Evolutionary conservation across 1,139 yeast species (phyloP).

Genomic region (Sugiyamaella grinbergsii): DNA sequence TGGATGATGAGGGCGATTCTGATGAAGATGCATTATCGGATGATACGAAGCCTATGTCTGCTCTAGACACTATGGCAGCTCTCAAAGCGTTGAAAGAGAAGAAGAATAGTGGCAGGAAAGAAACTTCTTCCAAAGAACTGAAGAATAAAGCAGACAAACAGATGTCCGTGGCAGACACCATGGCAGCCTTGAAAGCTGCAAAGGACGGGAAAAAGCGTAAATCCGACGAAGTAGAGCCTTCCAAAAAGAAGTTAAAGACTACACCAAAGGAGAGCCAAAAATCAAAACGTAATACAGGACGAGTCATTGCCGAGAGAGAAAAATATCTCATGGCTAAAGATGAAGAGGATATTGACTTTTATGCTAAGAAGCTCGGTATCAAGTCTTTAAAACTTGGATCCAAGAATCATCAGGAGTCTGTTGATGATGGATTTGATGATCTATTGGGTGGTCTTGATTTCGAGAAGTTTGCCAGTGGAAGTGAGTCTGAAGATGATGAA

Average conservation of each 20-base stretch:
- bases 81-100: conserved; percentile 38
- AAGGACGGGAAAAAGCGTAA: conserved; percentile 21
- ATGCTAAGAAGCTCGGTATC: conserved; percentile 78
- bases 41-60: not conserved
- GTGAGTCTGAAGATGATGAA: conserved; percentile 33
- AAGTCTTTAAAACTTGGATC: conserved; percentile 50
- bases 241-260: conserved; percentile 21
- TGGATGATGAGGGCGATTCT: conserved; percentile 28
- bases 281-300: conserved; percentile 25
- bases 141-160: conserved; percentile 27
- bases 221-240: conserved; percentile 19
- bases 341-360: conserved; percentile 78
- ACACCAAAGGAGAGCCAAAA: conserved; percentile 16
- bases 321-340: conserved; percentile 55
- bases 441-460: conserved; percentile 74
- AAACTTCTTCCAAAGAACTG: not conserved
- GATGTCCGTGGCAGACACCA: conserved; percentile 22
- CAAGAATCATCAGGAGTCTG: conserved; percentile 49
- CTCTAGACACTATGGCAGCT: conserved; percentile 48
- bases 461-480: conserved; percentile 50
- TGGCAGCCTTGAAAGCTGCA: conserved; percentile 25
- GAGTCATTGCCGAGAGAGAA: conserved; percentile 32
- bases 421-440: conserved; percentile 69
- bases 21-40: not conserved
- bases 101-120: conserved; percentile 9